Base-by-base conservation (phyloP, 2,329 filamentous ascomycete species). In the Aspergillus ustus region DNA sequence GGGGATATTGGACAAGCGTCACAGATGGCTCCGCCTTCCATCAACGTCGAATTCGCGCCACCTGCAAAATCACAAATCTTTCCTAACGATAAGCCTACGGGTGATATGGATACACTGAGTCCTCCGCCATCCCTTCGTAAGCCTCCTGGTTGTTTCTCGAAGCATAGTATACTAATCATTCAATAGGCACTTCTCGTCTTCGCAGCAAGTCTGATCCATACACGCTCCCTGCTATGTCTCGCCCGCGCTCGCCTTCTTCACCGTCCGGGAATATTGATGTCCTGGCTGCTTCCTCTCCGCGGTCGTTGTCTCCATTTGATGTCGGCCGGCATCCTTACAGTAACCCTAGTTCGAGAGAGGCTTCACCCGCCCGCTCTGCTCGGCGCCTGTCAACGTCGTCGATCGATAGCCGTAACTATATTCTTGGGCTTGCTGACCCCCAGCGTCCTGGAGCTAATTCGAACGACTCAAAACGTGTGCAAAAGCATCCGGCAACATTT, bases 401-500 rank as follows among this genome's bases (percentile, higher is more conserved):
- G 4, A 78, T 82, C 59, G 82, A 82, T 60, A 85, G 87, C 66
- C 85, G 89, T 45, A 89, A 90, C 70, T 90, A 97, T 72, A 95
- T 96, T n/a, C 82, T 98, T 45, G 92, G 93, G 63, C 85, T 98
- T 17, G 94, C 93, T 11, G 92, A 97, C 75, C 93, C 93, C 0
- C 90, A 93, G 48, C 90, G 94, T 64, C 90, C 93, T 59, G 88
- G 87, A 25, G 84, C 86, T 4, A 85, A 72, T 34, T 69, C 85
- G 13, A 81, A 81, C 49, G 87, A 89, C 52, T 84, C 82, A 44
- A 96, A 95, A 75, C 89, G 95, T n/a, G 89, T 92, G 0, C 95
- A 99, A 76, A 99, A 99, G 73, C 95, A 99, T 70, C 95, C 95
- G 0, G 95, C 95, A 7, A 99, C 93, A 0, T 99, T 98, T 79